Conservation (phyloP, 371 early-diverging fungal genomes). For the Mortierella sp. region DNA sequence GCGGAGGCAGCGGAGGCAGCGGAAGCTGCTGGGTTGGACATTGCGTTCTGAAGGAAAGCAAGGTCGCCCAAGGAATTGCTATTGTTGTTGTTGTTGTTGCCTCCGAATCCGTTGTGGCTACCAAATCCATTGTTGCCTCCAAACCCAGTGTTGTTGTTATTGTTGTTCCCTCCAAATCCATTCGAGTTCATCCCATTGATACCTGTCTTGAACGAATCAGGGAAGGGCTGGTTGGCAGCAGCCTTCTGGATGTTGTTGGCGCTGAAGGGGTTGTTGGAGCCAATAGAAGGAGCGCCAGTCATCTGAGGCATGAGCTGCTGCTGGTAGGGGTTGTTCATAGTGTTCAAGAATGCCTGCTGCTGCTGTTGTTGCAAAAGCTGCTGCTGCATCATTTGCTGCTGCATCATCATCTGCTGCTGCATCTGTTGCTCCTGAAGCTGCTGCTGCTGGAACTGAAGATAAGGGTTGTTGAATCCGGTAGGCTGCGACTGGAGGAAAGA, state of each 20-base stretch:
- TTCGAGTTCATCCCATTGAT: background rate
- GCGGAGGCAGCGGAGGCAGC: background rate
- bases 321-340: conserved; percentile 45
- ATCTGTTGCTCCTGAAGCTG: conserved; percentile 59
- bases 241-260: conserved; percentile 23
- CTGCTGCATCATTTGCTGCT: conserved; percentile 16
- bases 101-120: conserved; percentile 10
- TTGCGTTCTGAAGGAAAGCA: conserved; percentile 24
- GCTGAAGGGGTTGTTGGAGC: conserved; percentile 57
- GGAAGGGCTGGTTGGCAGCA: conserved; percentile 30
- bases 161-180: background rate
- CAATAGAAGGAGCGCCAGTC: conserved; percentile 32
- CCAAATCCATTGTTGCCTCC: conserved; percentile 15
- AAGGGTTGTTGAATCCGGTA: conserved; percentile 57
- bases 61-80: conserved; percentile 17
- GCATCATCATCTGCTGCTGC: conserved; percentile 21
- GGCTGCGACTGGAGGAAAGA: conserved; percentile 59
- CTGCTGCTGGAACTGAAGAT: conserved; percentile 62
- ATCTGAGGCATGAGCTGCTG: conserved; percentile 48
- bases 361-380: conserved; percentile 45
- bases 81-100: conserved; percentile 10
- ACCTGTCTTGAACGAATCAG: conserved; percentile 19
- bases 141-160: background rate
- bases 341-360: conserved; percentile 25
- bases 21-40: conserved; percentile 6